These are phyloP conservation scores for Ploettnerulaceae sp. DNA, from an alignment of 2,329 filamentous ascomycete species.

Conservation along the genomic window DNA sequence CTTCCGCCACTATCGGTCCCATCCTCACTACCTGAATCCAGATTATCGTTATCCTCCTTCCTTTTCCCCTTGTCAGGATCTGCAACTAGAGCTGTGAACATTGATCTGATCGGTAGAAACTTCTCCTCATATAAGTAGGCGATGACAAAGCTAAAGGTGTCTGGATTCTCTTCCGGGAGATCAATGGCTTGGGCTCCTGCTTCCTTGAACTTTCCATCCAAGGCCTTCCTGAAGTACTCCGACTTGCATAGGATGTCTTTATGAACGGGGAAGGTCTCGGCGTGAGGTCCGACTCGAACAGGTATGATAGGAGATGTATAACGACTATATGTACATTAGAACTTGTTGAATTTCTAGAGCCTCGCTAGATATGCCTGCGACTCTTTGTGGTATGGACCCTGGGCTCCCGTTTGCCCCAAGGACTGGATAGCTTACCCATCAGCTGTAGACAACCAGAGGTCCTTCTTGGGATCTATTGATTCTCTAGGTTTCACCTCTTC, in stretches of 20 bases:
- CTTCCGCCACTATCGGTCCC: conserved; percentile 33
- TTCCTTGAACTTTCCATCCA: conserved; percentile 45
- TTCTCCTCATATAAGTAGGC: conserved; percentile 47
- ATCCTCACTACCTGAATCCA: conserved; percentile 26
- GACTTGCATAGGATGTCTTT: conserved; percentile 42
- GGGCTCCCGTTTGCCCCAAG: no score
- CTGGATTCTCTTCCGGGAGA: conserved; percentile 47
- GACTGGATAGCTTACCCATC: conserved; percentile 42
- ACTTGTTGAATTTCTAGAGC: no score
- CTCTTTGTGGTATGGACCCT: no score
- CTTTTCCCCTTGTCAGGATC: conserved; percentile 39
- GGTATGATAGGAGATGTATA: conserved; percentile 44
- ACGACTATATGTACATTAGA: conserved; percentile 32
- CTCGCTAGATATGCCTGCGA: no score
- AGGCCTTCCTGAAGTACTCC: conserved; percentile 46
- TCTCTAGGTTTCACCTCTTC: conserved; percentile 34
- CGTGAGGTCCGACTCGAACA: conserved; percentile 41
- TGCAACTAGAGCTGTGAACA: conserved; percentile 36
- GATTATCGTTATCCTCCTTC: conserved; percentile 36
- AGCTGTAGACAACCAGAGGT: conserved; percentile 46
- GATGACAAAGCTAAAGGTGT: conserved; percentile 47
- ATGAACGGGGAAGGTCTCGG: conserved; percentile 46
- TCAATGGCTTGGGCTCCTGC: conserved; percentile 43
- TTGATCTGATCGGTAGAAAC: conserved; percentile 43
- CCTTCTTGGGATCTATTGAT: conserved; percentile 39